These are phyloP conservation scores for Wickerhamiella lipophila DNA, from an alignment of 805 yeast genomes.

Conservation along the genomic window DNA sequence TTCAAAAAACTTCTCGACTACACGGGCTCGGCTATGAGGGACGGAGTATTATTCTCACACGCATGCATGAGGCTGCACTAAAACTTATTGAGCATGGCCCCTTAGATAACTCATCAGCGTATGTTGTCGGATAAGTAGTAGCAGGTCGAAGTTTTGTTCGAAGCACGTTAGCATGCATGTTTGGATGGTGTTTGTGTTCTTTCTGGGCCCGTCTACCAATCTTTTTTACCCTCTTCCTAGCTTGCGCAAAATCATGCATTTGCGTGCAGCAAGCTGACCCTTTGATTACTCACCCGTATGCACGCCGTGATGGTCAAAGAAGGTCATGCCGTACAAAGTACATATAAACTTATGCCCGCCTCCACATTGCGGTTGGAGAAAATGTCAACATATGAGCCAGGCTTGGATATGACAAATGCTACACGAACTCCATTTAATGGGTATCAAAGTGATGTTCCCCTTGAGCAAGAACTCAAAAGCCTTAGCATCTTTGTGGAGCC, in stretches of 20 bases:
- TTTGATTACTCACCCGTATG: not conserved
- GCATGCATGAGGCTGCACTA: not conserved
- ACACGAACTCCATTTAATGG: not conserved
- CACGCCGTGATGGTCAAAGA: not conserved
- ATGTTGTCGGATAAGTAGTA: too few species aligned
- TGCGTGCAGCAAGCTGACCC: not conserved
- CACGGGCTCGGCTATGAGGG: not conserved
- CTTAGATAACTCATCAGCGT: not conserved
- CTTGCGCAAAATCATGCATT: not conserved
- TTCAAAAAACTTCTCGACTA: too few species aligned
- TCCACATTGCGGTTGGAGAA: not conserved
- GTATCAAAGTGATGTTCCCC: not conserved
- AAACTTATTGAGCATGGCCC: not conserved
- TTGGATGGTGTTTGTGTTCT: too few species aligned
- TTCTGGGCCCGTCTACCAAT: too few species aligned
- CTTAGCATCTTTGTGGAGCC: slow-evolving; percentile 9
- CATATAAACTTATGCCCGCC: not conserved
- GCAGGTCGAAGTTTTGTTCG: too few species aligned
- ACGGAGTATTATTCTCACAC: not conserved
- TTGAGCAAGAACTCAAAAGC: slow-evolving; percentile 1
- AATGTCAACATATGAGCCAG: not conserved
- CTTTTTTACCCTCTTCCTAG: too few species aligned
- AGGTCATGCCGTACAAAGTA: not conserved
- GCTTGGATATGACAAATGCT: not conserved
- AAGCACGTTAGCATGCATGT: too few species aligned